Percentiles rank a stretch among this genome's conserved stretches.
These are phyloP conservation scores for Berberis vulgaris DNA, from an alignment of 164 flowering plant genomes.

Conservation along the genomic window DNA sequence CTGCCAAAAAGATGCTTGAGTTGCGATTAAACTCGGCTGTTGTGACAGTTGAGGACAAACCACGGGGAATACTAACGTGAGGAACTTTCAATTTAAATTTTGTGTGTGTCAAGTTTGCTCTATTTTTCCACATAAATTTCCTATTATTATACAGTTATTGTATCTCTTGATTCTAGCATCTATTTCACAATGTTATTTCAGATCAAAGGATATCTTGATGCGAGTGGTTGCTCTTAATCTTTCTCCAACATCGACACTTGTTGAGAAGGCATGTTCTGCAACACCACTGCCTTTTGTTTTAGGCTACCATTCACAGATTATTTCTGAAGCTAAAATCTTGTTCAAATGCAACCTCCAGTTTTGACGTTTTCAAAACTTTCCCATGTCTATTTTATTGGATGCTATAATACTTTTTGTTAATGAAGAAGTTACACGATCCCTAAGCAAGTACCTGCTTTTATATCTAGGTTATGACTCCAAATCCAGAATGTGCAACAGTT, in stretches of 20 bases:
- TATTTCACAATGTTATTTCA: conserved; percentile 17
- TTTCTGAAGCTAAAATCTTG: no score
- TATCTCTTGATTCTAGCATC: background rate
- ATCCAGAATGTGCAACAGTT: conserved; percentile 92
- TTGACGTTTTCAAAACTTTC: no score
- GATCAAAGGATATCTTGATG: conserved; percentile 95
- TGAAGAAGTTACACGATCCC: background rate
- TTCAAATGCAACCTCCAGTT: no score
- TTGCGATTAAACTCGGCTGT: conserved; percentile 51
- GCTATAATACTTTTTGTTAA: background rate
- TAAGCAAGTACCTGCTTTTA: conserved; percentile 7
- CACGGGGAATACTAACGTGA: conserved; percentile 90
- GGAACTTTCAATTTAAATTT: conserved; percentile 13
- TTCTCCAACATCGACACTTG: conserved; percentile 59
- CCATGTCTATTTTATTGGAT: no score
- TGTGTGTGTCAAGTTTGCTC: no score
- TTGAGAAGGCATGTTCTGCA: conserved; percentile 62
- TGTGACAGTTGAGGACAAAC: conserved; percentile 70
- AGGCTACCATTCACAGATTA: background rate
- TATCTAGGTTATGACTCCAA: conserved; percentile 93
- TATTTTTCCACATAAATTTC: no score
- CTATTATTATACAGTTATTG: no score
- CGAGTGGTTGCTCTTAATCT: conserved; percentile 84
- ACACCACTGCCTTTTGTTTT: background rate
- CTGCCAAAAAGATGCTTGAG: conserved; percentile 88